Percentiles rank a stretch among this genome's conserved stretches.
Evolutionary conservation across 1,284 basidiomycete genomes (phyloP).

Genomic region (Sporisorium reilianum): DNA sequence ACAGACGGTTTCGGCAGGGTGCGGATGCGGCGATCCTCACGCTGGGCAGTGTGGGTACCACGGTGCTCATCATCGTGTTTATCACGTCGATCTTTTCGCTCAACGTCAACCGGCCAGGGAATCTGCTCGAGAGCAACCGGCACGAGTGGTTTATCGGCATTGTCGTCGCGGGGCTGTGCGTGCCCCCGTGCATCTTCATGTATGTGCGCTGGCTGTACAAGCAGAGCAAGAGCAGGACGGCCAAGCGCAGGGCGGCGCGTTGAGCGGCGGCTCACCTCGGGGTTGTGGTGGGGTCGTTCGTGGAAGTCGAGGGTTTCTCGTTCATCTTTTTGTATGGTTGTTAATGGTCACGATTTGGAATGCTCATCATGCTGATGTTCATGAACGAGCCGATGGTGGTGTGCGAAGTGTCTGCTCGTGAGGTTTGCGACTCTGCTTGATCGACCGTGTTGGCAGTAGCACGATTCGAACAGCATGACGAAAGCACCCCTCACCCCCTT

Average conservation of each 20-base stretch:
- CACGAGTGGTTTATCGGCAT: slow-evolving; percentile 38
- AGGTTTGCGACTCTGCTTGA: too few species aligned
- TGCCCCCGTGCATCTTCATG: slow-evolving; percentile 9
- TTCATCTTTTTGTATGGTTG: not conserved
- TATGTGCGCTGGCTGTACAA: slow-evolving; percentile 18
- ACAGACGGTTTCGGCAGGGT: slow-evolving; percentile 67
- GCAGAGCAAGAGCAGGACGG: slow-evolving; percentile 25
- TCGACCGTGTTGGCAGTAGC: too few species aligned
- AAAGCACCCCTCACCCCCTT: too few species aligned
- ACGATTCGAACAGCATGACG: too few species aligned
- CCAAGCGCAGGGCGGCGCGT: slow-evolving; percentile 26
- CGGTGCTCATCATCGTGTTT: slow-evolving; percentile 73
- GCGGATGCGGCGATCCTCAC: slow-evolving; percentile 46
- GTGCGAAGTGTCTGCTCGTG: too few species aligned
- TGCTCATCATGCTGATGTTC: not conserved
- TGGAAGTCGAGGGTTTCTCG: not conserved
- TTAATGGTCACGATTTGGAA: not conserved
- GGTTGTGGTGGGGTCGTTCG: too few species aligned
- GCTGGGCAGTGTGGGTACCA: slow-evolving; percentile 78
- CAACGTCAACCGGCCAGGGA: slow-evolving; percentile 74
- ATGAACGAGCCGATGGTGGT: not conserved
- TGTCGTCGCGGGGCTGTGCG: not conserved
- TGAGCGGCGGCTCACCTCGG: too few species aligned
- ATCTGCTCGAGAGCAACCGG: slow-evolving; percentile 59
- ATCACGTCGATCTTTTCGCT: slow-evolving; percentile 62